Base-by-base conservation (phyloP, 73 alveolate genomes). In the Halteria grandinella region DNA sequence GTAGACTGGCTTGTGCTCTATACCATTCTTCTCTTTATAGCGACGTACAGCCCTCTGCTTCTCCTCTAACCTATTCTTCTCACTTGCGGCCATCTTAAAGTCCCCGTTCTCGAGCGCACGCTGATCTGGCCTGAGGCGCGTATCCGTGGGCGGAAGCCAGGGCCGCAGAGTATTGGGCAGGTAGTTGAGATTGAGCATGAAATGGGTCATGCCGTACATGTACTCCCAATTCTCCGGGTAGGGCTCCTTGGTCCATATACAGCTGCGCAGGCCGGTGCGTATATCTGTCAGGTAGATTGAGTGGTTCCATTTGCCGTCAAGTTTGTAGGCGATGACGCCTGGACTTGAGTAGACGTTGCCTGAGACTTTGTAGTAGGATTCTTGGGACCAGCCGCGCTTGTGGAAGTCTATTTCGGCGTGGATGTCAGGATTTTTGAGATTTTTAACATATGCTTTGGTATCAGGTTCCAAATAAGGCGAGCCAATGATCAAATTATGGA, bases 121-220 rank as follows among this genome's bases (percentile, higher is more conserved):
- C 86, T 95, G 91, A 83, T 96, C 99, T 17, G 98, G 98, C 51
- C 99, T 76, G 49, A 90, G 66, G 55, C 99, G 91, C 15, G 98
- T 78, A 80, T 96, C 99, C 11, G 98, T 95, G 1, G 86, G 90
- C 0, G 99, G 95, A 36, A 96, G 60, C 40, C 69, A 66, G 69
- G 69, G 58, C 64, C 53, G 69, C 60, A 84, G 25, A 47, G 83
- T 88, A 36, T 89, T 91, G 8, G 93, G 88, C 0, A 95, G 82
- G 74, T 93, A 82, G 83, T 97, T 97, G 1, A 91, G 84, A 66
- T 97, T 71, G 69, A 96, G 76, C 34, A 96, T 66, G 77, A 86
- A 94, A 33, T 80, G 80, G 10, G 98, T 85, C 37, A 91, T 57
- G 39, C 78, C 78, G 75, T 93, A 95, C 57, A 86, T 74, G 63